These are phyloP conservation scores for Macadamia tetraphylla DNA, from an alignment of 164 flowering plant genomes.

Conservation along the genomic window DNA sequence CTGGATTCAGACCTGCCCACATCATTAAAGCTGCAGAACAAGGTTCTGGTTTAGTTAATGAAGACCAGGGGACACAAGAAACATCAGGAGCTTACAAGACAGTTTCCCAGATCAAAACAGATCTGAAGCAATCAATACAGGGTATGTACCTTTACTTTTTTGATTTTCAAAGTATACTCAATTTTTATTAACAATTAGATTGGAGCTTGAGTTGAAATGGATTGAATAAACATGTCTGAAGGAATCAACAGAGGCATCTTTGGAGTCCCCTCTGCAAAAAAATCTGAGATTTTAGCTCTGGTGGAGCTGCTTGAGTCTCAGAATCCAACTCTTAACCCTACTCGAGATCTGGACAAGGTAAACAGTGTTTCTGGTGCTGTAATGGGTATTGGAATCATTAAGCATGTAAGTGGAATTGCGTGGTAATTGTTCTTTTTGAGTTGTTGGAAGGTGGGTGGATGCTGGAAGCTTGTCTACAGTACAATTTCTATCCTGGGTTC, in stretches of 20 bases:
- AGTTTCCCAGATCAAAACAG: conserved; percentile 37
- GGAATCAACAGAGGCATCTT: conserved; percentile 90
- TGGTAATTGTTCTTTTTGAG: not conserved
- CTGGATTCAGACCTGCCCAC: conserved; percentile 25
- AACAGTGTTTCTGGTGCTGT: not conserved
- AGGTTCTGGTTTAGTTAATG: conserved; percentile 28
- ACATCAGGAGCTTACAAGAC: conserved; percentile 9
- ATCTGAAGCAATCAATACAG: conserved; percentile 45
- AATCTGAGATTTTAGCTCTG: conserved; percentile 61
- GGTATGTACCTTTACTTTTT: conserved; percentile 26
- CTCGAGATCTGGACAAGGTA: conserved; percentile 58
- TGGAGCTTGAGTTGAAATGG: conserved; percentile 7
- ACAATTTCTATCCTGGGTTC: conserved; percentile 82
- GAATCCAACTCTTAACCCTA: conserved; percentile 82
- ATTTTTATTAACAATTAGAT: not conserved
- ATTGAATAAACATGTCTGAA: conserved; percentile 14
- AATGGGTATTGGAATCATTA: not conserved
- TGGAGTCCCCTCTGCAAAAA: conserved; percentile 70
- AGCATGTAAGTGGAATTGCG: not conserved
- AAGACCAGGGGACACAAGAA: conserved; percentile 11
- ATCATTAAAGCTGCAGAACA: conserved; percentile 37
- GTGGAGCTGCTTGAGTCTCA: conserved; percentile 60
- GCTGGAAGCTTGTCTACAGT: conserved; percentile 88
- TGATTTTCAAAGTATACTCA: not conserved
- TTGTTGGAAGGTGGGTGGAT: conserved; percentile 59